Conservation (phyloP, 306 rosid genomes). For the Erythrophleum fordii region DNA sequence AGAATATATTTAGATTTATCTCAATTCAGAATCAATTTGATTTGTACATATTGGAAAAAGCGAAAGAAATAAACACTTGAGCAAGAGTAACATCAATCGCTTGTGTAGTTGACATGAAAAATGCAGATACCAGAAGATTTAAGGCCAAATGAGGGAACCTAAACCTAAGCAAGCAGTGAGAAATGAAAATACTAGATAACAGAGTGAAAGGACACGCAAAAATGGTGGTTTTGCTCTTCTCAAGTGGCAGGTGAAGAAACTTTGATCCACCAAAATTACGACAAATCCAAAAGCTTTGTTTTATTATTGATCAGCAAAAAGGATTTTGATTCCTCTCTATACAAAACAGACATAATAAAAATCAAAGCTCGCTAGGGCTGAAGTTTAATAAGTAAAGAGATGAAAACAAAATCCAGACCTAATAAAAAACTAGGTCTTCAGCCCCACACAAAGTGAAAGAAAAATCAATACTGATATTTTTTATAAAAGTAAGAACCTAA, state of each 20-base stretch:
- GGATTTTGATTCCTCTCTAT: conserved; percentile 16
- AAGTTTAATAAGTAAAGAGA: conserved; percentile 21
- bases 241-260: conserved; percentile 19
- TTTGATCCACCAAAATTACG: conserved; percentile 26
- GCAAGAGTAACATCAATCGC: not conserved
- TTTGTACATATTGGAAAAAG: not conserved
- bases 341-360: conserved; percentile 19
- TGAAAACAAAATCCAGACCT: conserved; percentile 9
- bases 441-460: conserved; percentile 1
- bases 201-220: conserved; percentile 3
- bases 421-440: not conserved
- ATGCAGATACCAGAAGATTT: not conserved
- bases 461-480: conserved; percentile 1
- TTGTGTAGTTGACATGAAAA: conserved; percentile 11
- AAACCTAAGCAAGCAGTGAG: not conserved
- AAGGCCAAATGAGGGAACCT: not conserved
- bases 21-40: not conserved
- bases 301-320: conserved; percentile 31
- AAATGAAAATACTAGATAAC: not conserved
- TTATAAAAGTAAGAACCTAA: not conserved
- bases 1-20: not conserved
- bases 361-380: not conserved
- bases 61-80: not conserved
- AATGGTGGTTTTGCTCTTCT: conserved; percentile 26
- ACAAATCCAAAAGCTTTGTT: conserved; percentile 27